These are phyloP conservation scores for Striga hermonthica DNA, from an alignment of 305 asterid genomes.

Conservation along the genomic window DNA sequence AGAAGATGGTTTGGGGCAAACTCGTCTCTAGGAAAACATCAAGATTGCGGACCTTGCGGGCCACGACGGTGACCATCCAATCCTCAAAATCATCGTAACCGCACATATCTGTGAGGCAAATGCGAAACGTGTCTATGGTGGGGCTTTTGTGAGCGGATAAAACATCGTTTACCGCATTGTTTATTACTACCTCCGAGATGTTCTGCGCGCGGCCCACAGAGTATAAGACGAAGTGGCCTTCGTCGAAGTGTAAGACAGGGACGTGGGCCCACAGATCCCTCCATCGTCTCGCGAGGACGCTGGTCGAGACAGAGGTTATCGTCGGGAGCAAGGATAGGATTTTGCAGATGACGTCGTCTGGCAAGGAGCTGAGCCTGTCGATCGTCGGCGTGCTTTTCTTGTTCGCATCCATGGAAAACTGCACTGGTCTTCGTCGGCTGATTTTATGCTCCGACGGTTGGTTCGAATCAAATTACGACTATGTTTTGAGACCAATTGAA, in stretches of 20 bases:
- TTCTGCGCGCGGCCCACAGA: too few species aligned
- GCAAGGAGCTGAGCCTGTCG: neutral
- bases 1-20: neutral
- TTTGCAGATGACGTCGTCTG: neutral
- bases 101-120: neutral
- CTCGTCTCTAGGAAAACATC: neutral
- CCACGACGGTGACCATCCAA: neutral
- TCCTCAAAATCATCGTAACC: neutral
- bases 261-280: slow-evolving; percentile 4
- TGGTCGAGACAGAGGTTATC: neutral
- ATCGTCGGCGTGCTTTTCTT: neutral
- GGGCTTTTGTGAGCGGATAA: neutral
- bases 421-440: too few species aligned
- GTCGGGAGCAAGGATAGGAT: neutral
- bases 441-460: too few species aligned
- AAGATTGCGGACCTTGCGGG: neutral
- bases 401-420: too few species aligned
- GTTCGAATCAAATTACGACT: too few species aligned
- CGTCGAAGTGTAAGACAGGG: neutral
- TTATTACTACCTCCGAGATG: neutral
- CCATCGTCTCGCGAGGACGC: slow-evolving; percentile 3
- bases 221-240: too few species aligned
- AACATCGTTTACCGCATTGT: neutral
- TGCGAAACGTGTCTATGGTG: neutral
- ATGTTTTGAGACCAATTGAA: too few species aligned